phyloP scores from a whole-genome alignment of 2,329 filamentous ascomycete species.

The Curvularia sp. region DNA sequence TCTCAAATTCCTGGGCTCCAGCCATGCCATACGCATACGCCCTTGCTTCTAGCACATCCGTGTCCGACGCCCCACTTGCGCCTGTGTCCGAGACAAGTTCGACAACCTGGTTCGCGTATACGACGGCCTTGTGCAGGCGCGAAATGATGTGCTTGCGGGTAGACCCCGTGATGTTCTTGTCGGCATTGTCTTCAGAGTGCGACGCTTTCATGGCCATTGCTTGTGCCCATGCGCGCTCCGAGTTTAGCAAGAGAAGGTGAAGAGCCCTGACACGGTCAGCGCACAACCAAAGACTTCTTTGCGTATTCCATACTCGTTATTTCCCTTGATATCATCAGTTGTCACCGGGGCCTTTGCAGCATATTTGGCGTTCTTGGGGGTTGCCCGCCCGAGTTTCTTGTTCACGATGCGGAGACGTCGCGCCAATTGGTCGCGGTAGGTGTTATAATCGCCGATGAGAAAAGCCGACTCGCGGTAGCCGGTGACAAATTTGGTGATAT shows the following conservation, averaged over 20 bases:
- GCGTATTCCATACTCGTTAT: constrained; percentile 70
- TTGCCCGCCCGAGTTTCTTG: constrained; percentile 83
- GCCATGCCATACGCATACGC: constrained; percentile 81
- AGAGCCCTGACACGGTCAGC: constrained; percentile 33
- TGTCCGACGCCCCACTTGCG: constrained; percentile 69
- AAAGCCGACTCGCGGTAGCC: constrained; percentile 82
- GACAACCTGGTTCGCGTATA: constrained; percentile 72
- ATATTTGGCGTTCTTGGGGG: constrained; percentile 87
- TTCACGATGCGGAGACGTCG: constrained; percentile 83
- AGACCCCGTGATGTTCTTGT: constrained; percentile 77
- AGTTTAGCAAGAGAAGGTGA: constrained; percentile 76
- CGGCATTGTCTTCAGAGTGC: constrained; percentile 75
- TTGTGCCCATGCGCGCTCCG: constrained; percentile 93
- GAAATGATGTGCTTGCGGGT: constrained; percentile 89
- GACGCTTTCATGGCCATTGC: constrained; percentile 92
- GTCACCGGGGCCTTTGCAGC: constrained; percentile 73
- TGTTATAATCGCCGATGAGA: constrained; percentile 85
- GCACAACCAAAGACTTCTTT: not conserved
- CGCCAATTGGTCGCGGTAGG: constrained; percentile 80
- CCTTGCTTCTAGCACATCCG: constrained; percentile 81
- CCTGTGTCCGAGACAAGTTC: constrained; percentile 68
- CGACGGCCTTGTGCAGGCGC: constrained; percentile 79
- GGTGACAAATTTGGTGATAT: constrained; percentile 86
- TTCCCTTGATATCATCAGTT: constrained; percentile 74
- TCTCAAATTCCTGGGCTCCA: constrained; percentile 84